phyloP scores from a whole-genome alignment of 345 rosid species.

The Sisymbrium irio region DNA sequence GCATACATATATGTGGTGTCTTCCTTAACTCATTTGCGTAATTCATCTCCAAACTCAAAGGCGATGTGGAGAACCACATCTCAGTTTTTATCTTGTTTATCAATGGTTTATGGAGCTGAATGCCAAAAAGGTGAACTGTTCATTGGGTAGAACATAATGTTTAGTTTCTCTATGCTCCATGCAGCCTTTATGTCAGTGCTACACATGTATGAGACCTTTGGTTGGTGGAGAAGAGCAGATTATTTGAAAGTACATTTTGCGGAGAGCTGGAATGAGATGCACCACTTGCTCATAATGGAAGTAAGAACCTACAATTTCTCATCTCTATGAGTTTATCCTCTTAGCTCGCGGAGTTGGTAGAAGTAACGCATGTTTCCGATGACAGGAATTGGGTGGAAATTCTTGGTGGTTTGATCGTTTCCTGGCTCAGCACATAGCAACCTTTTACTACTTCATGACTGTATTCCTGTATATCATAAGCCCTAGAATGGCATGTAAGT shows the following conservation, averaged over 20 bases:
- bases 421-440: slow-evolving; percentile 78
- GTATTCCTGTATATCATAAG: slow-evolving; percentile 79
- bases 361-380: slow-evolving; percentile 18
- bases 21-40: not conserved
- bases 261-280: slow-evolving; percentile 99
- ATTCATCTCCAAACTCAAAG: not conserved
- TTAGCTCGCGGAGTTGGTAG: not conserved
- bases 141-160: not conserved
- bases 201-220: slow-evolving; percentile 98
- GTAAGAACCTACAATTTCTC: slow-evolving; percentile 40
- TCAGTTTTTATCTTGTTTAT: not conserved
- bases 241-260: slow-evolving; percentile 97
- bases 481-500: slow-evolving; percentile 99
- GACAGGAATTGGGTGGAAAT: slow-evolving; percentile 95
- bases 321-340: not conserved
- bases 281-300: slow-evolving; percentile 98
- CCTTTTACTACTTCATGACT: slow-evolving; percentile 85
- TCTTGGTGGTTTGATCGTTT: slow-evolving; percentile 96
- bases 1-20: not conserved
- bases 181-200: slow-evolving; percentile 93
- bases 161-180: slow-evolving; percentile 10
- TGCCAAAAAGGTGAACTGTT: not conserved
- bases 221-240: slow-evolving; percentile 99
- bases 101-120: not conserved
- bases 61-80: not conserved